Percentiles rank a stretch among this genome's conserved stretches.
Conservation (phyloP, 805 yeast species). For the Yamadazyma insecticola region DNA sequence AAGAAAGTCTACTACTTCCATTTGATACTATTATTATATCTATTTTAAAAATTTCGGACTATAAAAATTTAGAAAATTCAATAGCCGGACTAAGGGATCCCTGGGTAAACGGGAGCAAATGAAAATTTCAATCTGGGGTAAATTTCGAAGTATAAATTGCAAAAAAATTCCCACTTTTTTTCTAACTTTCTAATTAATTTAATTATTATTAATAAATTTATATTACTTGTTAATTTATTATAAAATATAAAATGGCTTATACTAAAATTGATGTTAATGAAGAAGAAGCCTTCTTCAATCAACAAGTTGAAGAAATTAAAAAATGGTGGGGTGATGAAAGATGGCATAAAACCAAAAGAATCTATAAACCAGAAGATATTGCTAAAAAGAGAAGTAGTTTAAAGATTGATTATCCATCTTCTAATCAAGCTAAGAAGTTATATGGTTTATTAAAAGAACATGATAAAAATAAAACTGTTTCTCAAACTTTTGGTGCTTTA, state of each 20-base stretch:
- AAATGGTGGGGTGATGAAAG: slow-evolving; percentile 94
- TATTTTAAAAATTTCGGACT: too few relatives aligned
- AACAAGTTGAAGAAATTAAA: slow-evolving; percentile 68
- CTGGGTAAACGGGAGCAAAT: too few relatives aligned
- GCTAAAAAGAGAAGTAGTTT: slow-evolving; percentile 84
- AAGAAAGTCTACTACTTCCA: too few relatives aligned
- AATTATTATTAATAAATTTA: too few relatives aligned
- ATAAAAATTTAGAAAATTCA: too few relatives aligned
- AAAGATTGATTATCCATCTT: slow-evolving; percentile 71
- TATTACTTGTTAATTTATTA: too few relatives aligned
- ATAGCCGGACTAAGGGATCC: too few relatives aligned
- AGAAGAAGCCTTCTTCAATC: slow-evolving; percentile 62
- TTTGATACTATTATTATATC: too few relatives aligned
- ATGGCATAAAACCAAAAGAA: slow-evolving; percentile 84
- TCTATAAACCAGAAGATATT: slow-evolving; percentile 83
- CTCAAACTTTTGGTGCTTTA: slow-evolving; percentile 92
- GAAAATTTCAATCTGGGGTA: too few relatives aligned
- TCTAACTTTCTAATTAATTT: too few relatives aligned
- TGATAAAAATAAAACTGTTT: slow-evolving; percentile 64
- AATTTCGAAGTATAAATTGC: too few relatives aligned
- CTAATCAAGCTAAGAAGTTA: slow-evolving; percentile 76
- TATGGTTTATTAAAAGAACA: slow-evolving; percentile 68
- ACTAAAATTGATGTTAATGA: slow-evolving; percentile 52
- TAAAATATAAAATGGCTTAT: slow-evolving; percentile 41
- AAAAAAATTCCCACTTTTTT: too few relatives aligned